Conservation (phyloP, 2,329 filamentous ascomycete species). For the Pseudonectria buxi region DNA sequence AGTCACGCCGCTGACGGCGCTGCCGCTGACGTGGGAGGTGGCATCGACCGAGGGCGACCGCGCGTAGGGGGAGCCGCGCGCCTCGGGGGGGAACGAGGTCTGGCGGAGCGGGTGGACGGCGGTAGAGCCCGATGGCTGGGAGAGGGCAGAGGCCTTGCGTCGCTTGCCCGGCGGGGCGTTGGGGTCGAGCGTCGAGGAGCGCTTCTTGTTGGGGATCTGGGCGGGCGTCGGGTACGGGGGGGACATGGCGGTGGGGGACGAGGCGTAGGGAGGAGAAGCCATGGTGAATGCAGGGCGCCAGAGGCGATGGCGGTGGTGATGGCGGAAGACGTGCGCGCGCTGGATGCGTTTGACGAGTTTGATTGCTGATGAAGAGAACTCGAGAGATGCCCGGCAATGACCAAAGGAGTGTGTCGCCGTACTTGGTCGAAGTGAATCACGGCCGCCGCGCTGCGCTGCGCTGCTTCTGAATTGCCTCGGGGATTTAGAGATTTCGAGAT, state of each 20-base stretch:
- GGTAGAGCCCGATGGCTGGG: slow-evolving; percentile 46
- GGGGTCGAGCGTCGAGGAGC: slow-evolving; percentile 47
- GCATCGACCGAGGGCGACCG: slow-evolving; percentile 62
- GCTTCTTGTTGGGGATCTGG: slow-evolving; percentile 53
- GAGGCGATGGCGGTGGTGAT: no score
- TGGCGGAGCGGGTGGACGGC: slow-evolving; percentile 64
- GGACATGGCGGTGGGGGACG: slow-evolving; percentile 48
- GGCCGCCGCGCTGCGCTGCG: no score
- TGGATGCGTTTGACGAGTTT: no score
- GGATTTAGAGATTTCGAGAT: no score
- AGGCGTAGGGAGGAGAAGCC: slow-evolving; percentile 50
- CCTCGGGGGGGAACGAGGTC: slow-evolving; percentile 70
- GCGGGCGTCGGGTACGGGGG: slow-evolving; percentile 46
- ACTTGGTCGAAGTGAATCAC: no score
- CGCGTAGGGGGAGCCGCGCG: slow-evolving; percentile 43
- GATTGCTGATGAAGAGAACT: no score
- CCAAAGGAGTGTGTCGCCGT: no score
- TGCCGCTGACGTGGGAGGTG: slow-evolving; percentile 54
- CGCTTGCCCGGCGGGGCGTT: slow-evolving; percentile 52
- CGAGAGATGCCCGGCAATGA: no score
- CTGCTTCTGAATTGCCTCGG: no score
- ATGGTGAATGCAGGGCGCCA: no score
- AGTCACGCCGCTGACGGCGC: slow-evolving; percentile 43
- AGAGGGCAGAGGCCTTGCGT: slow-evolving; percentile 62
- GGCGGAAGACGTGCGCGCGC: slow-evolving; percentile 5